Evolutionary conservation across 2,329 filamentous ascomycete species (phyloP).

Genomic region (Bimuria novae-zelandiae): DNA sequence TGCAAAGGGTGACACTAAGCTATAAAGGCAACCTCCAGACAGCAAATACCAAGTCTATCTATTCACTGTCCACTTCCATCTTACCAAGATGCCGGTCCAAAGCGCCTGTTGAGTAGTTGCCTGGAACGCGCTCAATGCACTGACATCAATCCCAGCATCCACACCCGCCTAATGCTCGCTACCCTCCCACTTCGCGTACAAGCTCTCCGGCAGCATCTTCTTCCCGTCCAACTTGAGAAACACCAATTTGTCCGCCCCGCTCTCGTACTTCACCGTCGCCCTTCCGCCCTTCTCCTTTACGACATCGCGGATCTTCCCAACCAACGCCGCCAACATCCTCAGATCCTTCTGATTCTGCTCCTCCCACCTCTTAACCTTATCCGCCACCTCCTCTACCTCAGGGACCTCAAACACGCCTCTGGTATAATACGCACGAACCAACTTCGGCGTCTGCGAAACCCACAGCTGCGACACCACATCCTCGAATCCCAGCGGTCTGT

Average conservation of each 20-base stretch:
- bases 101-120: too few species aligned
- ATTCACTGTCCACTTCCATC: too few species aligned
- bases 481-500: conserved; percentile 38
- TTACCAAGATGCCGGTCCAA: too few species aligned
- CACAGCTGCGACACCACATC: conserved; percentile 51
- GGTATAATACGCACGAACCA: conserved; percentile 51
- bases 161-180: too few species aligned
- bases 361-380: conserved; percentile 14
- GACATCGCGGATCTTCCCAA: neutral
- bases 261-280: neutral
- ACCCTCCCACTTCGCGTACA: neutral
- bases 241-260: neutral
- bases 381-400: conserved; percentile 12
- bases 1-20: conserved; percentile 37
- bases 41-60: too few species aligned
- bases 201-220: neutral
- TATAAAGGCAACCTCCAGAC: too few species aligned
- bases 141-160: too few species aligned
- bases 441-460: conserved; percentile 53
- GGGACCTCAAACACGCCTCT: conserved; percentile 39
- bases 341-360: conserved; percentile 14
- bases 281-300: neutral
- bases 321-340: neutral
- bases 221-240: neutral
- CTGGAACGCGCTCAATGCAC: too few species aligned